Conservation (phyloP, 768 basidiomycete genomes). For the Podaxis sp. region DNA sequence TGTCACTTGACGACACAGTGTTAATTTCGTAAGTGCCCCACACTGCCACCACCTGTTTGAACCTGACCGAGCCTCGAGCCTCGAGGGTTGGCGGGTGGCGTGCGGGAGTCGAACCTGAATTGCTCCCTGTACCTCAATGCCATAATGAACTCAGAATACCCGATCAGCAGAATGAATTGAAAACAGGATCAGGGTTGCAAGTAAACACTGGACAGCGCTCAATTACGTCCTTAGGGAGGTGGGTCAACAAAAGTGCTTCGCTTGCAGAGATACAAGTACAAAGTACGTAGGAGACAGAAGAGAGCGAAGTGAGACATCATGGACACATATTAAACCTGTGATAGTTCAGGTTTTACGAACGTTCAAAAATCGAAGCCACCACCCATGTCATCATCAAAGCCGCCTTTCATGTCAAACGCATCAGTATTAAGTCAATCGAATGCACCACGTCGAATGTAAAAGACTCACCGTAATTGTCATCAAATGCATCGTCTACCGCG, state of each 20-base stretch:
- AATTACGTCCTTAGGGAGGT: not conserved
- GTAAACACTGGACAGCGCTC: no score
- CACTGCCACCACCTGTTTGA: no score
- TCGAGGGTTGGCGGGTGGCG: no score
- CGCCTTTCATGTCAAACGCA: not conserved
- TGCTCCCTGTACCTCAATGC: no score
- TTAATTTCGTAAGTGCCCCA: no score
- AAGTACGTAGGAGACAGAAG: not conserved
- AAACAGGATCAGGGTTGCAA: no score
- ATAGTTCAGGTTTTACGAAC: not conserved
- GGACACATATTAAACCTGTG: not conserved
- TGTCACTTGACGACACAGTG: no score
- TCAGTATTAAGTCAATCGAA: not conserved
- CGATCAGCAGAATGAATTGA: no score
- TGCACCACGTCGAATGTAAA: not conserved
- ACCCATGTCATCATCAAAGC: not conserved
- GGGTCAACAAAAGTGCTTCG: not conserved
- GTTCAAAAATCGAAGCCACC: not conserved
- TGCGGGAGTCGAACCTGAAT: no score
- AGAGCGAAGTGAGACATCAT: not conserved
- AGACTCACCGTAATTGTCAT: constrained; percentile 20
- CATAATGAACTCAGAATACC: no score
- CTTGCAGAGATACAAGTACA: not conserved
- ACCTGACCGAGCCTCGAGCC: no score
- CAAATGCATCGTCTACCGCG: constrained; percentile 40